Conservation (phyloP, 1,139 yeast genomes). For the Scheffersomyces lignicola region DNA sequence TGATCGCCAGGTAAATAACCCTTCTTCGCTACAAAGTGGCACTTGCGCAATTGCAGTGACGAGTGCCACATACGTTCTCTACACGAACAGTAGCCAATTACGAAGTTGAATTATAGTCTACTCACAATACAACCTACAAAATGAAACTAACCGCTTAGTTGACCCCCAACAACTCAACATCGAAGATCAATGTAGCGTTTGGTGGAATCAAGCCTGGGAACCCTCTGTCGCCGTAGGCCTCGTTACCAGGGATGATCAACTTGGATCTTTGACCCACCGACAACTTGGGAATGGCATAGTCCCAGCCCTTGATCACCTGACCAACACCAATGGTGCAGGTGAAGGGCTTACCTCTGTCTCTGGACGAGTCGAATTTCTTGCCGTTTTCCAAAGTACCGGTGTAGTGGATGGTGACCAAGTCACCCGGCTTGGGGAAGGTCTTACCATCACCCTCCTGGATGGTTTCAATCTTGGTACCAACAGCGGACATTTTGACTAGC, state of each 20-base stretch:
- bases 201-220: conserved; percentile 97
- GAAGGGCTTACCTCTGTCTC: conserved; percentile 93
- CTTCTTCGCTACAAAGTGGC: too few species aligned
- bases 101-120: too few species aligned
- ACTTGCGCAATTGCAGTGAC: too few species aligned
- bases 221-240: conserved; percentile 93
- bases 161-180: conserved; percentile 84
- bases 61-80: too few species aligned
- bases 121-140: too few species aligned
- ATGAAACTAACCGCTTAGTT: too few species aligned
- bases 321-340: conserved; percentile 93
- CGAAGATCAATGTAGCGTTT: conserved; percentile 88
- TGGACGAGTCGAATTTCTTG: conserved; percentile 90
- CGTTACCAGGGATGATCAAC: conserved; percentile 87
- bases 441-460: conserved; percentile 73
- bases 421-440: conserved; percentile 84
- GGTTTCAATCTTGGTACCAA: conserved; percentile 44
- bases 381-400: conserved; percentile 94
- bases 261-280: conserved; percentile 91
- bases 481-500: background rate
- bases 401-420: conserved; percentile 89
- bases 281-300: conserved; percentile 79
- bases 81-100: too few species aligned
- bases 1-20: too few species aligned
- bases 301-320: conserved; percentile 96